Evolutionary conservation across 73 alveolate species (phyloP).

Genomic region (Tetrahymena borealis): DNA sequence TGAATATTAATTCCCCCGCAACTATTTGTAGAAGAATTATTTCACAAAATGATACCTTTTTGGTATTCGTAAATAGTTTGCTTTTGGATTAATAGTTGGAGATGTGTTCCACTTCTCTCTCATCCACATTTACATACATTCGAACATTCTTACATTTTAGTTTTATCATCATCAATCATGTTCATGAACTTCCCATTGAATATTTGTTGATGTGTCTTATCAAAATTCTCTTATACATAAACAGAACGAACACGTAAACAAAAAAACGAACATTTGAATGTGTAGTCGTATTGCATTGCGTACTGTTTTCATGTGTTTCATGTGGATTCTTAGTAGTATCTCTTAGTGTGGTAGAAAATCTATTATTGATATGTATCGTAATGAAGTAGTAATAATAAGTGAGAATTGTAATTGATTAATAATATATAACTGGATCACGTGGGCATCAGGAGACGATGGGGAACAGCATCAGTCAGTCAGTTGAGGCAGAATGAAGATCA

Average conservation of each 20-base stretch:
- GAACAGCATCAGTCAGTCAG: not conserved
- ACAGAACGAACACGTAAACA: conserved; percentile 3
- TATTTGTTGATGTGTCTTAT: not conserved
- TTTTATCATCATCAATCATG: not conserved
- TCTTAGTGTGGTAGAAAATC: not conserved
- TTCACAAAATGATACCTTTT: no score
- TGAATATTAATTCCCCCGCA: no score
- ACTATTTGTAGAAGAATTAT: no score
- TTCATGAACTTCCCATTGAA: not conserved
- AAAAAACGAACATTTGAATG: not conserved
- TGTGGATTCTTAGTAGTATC: not conserved
- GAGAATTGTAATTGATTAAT: not conserved
- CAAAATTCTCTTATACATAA: not conserved
- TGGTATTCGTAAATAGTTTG: not conserved
- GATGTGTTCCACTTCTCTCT: conserved; percentile 4
- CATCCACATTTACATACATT: not conserved
- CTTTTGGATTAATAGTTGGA: no score
- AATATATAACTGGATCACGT: not conserved
- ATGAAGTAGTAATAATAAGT: not conserved
- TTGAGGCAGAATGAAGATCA: not conserved
- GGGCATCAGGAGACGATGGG: not conserved
- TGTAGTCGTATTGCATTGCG: conserved; percentile 2
- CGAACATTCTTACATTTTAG: not conserved
- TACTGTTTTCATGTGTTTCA: conserved; percentile 1
- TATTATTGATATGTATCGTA: not conserved